Evolutionary conservation across 2,329 filamentous ascomycete species (phyloP), one percentile per base, ranked within the genome.

Genomic region (Rosellinia necatrix): DNA sequence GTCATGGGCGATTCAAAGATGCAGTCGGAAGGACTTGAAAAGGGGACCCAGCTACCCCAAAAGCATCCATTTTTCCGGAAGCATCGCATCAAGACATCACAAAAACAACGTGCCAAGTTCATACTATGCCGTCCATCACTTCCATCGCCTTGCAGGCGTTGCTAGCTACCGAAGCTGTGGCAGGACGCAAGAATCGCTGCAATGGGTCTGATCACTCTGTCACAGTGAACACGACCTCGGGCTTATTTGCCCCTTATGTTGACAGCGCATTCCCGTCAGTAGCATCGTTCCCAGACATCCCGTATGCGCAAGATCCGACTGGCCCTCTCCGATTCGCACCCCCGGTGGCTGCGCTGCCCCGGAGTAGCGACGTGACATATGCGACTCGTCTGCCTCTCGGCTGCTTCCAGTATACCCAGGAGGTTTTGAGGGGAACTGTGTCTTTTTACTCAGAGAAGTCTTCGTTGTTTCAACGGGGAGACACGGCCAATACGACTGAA

Each of bases 271-370:
- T 32, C 25, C 58, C 58, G 17, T 24, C 37, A 21, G 58, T 60
- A 6, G 47, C 41, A 4, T 43, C 47, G 6, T 60, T 60, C 37
- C 52, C 53, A 27, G 56, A 60, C 17, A 60, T 64, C 21, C 59
- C 62, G 1, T 64, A 59, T 21, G 61, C 62, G 6, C 38, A 61
- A 34, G 51, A 53, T 19, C 62, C 59, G 4, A 53, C 58, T 15
- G 60, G 53, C 2, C 22, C 32, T 7, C 40, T 60, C 21, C 59
- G 61, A 13, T 64, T 57, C 27, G 49, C 43, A 19, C 42, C 62
- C 12, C 62, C 60, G 2, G 49, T 56, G 19, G 30, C 53, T 9
- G 46, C 32, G n/a, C 29, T 22, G 9, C 35, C 53, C 19, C 15
- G 17, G 6, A 29, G 47, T 21, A 41, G 17, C 5, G 4, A 19